A percentile compares a stretch with the other conserved stretches of the same genome.
phyloP scores from a whole-genome alignment of 208 protist species.

The Crithidia expoeki region DNA sequence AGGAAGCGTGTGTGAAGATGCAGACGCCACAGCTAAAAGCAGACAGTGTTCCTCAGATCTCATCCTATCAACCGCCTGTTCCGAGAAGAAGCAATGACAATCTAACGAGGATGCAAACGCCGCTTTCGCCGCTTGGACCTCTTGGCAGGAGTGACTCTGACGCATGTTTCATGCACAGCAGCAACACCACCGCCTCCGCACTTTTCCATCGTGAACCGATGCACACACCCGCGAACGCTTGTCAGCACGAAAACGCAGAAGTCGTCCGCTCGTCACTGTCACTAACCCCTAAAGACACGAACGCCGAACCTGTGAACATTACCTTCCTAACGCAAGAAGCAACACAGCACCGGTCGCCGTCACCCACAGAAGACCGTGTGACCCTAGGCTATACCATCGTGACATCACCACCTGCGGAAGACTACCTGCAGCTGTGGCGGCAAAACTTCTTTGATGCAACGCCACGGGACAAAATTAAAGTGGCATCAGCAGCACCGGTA shows the following conservation, averaged over 20 bases:
- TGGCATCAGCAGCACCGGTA: neutral
- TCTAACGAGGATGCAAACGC: neutral
- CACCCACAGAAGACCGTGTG: neutral
- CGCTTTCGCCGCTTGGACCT: neutral
- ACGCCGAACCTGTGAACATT: neutral
- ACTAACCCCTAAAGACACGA: too few species aligned
- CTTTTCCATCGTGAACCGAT: neutral
- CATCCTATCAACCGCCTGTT: too few species aligned
- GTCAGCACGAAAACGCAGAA: too few species aligned
- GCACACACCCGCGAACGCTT: too few species aligned
- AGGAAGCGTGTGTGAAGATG: neutral
- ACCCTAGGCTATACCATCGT: neutral
- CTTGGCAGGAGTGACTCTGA: neutral
- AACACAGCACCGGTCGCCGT: neutral
- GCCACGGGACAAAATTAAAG: neutral
- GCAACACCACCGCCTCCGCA: neutral
- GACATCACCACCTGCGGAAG: neutral
- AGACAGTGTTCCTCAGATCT: too few species aligned
- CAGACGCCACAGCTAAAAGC: too few species aligned
- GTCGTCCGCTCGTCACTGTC: too few species aligned
- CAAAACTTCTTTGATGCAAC: neutral
- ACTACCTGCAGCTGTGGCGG: neutral
- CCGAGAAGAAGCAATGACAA: too few species aligned
- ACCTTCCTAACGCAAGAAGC: neutral
- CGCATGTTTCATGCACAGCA: neutral